A percentile compares a stretch with the other conserved stretches of the same genome.
Evolutionary conservation across 2,329 filamentous ascomycete species (phyloP).

Genomic region (Fusarium sarcochroum): DNA sequence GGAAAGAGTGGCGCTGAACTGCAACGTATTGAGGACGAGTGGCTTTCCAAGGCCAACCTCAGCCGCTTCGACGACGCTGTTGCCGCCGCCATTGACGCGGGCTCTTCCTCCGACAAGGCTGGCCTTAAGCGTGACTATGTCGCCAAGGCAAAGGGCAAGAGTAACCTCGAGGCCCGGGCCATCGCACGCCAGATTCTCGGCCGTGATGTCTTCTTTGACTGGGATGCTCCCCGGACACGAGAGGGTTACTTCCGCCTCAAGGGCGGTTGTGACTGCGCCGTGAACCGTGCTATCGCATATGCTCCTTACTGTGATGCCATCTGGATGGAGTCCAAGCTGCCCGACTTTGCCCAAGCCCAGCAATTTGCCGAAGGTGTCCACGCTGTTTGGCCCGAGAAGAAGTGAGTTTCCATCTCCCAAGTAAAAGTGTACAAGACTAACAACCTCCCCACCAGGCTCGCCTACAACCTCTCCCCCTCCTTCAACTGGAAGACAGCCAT

Average conservation of each 20-base stretch:
- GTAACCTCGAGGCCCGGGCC: slow-evolving; percentile 83
- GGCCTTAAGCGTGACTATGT: slow-evolving; percentile 77
- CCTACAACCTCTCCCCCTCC: slow-evolving; percentile 97
- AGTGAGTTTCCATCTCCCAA: slow-evolving; percentile 69
- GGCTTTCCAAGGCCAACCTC: slow-evolving; percentile 83
- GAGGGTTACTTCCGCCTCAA: slow-evolving; percentile 96
- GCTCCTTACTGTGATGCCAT: slow-evolving; percentile 95
- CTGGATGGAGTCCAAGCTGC: slow-evolving; percentile 99
- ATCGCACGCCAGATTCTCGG: slow-evolving; percentile 84
- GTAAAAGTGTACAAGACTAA: slow-evolving; percentile 33
- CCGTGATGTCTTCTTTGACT: slow-evolving; percentile 90
- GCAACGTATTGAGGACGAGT: slow-evolving; percentile 92
- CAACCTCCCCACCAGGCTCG: slow-evolving; percentile 70
- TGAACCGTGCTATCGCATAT: slow-evolving; percentile 92
- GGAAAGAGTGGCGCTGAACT: slow-evolving; percentile 86
- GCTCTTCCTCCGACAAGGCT: slow-evolving; percentile 77
- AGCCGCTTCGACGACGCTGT: slow-evolving; percentile 95
- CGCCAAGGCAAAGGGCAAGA: slow-evolving; percentile 81
- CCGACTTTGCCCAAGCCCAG: slow-evolving; percentile 90
- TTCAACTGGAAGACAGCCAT: slow-evolving; percentile 99
- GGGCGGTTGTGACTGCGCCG: slow-evolving; percentile 90
- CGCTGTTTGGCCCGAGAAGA: slow-evolving; percentile 94
- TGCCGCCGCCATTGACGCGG: slow-evolving; percentile 81
- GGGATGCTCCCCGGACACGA: slow-evolving; percentile 91
- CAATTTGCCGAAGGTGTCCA: slow-evolving; percentile 96